Evolutionary conservation across 176 grass and related monocot genomes (phyloP).

Genomic region (Thalia dealbata): DNA sequence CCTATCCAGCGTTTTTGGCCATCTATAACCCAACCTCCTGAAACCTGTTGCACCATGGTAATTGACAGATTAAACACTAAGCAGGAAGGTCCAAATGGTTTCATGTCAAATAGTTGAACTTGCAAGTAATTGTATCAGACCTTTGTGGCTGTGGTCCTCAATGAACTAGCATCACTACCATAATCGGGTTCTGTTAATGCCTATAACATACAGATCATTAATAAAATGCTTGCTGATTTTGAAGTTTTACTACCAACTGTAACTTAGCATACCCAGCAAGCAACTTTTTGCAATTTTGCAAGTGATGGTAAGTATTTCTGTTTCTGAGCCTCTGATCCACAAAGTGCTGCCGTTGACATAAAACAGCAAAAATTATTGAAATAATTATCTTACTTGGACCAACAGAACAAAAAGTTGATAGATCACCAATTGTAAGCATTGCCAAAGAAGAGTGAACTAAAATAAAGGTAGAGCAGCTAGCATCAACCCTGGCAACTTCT

Average conservation of each 20-base stretch:
- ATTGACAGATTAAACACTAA: background rate
- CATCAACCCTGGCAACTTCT: conserved; percentile 85
- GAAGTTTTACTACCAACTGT: background rate
- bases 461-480: conserved; percentile 85
- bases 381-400: background rate
- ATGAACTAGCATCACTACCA: conserved; percentile 87
- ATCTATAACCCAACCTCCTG: conserved; percentile 79
- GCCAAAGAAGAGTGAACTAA: conserved; percentile 84
- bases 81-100: background rate
- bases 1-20: conserved; percentile 97
- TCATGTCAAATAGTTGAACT: conserved; percentile 15
- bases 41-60: conserved; percentile 40
- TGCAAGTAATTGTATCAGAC: conserved; percentile 28
- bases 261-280: conserved; percentile 45
- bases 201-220: conserved; percentile 28
- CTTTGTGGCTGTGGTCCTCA: conserved; percentile 67
- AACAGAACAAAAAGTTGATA: conserved; percentile 4
- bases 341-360: conserved; percentile 39
- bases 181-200: conserved; percentile 86
- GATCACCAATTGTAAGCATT: conserved; percentile 66
- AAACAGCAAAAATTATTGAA: conserved; percentile 11
- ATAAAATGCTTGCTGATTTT: background rate
- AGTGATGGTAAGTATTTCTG: conserved; percentile 47
- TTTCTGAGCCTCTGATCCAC: conserved; percentile 94
- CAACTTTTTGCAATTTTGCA: conserved; percentile 43